These are phyloP conservation scores for Scheffersomyces segobiensis DNA, from an alignment of 1,139 yeast genomes.

Conservation along the genomic window DNA sequence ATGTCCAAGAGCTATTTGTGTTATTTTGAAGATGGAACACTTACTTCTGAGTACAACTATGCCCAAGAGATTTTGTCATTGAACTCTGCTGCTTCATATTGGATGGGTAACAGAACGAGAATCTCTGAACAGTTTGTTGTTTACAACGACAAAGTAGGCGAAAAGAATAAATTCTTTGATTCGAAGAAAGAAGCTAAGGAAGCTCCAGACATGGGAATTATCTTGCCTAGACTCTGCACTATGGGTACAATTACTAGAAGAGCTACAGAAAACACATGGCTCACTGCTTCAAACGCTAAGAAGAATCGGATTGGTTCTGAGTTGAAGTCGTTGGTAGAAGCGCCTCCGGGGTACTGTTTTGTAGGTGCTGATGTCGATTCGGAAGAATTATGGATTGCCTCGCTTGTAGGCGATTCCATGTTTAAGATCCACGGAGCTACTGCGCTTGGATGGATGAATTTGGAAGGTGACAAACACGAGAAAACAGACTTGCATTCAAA, in stretches of 20 bases:
- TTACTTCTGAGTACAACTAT: constrained; percentile 69
- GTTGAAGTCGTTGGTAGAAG: constrained; percentile 78
- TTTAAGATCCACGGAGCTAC: constrained; percentile 93
- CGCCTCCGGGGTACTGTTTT: constrained; percentile 87
- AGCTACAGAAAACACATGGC: constrained; percentile 97
- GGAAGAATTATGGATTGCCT: constrained; percentile 98
- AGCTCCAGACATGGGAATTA: constrained; percentile 58
- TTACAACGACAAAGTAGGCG: constrained; percentile 27
- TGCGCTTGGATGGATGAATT: constrained; percentile 98
- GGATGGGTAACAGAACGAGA: constrained; percentile 90
- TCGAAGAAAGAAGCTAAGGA: constrained; percentile 22
- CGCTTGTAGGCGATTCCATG: constrained; percentile 88
- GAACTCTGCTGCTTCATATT: constrained; percentile 82
- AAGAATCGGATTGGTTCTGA: constrained; percentile 87
- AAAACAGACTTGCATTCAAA: constrained; percentile 95
- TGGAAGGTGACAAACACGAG: constrained; percentile 89
- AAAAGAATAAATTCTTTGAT: constrained; percentile 26
- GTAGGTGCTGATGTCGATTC: constrained; percentile 99
- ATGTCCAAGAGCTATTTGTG: constrained; percentile 74
- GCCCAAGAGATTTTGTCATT: constrained; percentile 78
- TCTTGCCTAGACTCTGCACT: constrained; percentile 78
- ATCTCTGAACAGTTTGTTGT: constrained; percentile 86
- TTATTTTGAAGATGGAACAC: constrained; percentile 70
- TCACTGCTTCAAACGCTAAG: constrained; percentile 95
- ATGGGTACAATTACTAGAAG: constrained; percentile 98